Conservation (phyloP, 345 rosid genomes). For the Dipteronia sinensis region DNA sequence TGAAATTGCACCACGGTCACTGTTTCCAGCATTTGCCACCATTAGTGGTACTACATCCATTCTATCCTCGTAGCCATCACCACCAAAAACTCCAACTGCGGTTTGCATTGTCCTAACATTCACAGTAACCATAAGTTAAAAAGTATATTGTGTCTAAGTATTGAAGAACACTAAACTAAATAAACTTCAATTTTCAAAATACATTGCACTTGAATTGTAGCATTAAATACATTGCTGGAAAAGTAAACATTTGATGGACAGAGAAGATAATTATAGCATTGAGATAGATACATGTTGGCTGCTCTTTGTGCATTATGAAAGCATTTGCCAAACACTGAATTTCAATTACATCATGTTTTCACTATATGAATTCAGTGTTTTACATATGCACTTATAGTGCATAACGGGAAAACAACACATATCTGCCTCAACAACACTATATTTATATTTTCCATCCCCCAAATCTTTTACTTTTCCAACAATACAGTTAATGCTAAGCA, state of each 20-base stretch:
- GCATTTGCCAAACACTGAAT: background rate
- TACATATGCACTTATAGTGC: too few relatives aligned
- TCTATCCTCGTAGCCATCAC: slow-evolving; percentile 68
- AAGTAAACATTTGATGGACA: too few relatives aligned
- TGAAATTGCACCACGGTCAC: slow-evolving; percentile 76
- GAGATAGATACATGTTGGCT: background rate
- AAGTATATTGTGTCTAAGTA: background rate
- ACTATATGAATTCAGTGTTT: too few relatives aligned
- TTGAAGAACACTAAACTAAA: background rate
- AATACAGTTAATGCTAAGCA: background rate
- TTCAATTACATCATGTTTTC: background rate
- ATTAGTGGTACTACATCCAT: slow-evolving; percentile 73
- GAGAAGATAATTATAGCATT: too few relatives aligned
- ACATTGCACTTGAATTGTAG: too few relatives aligned
- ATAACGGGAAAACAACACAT: too few relatives aligned
- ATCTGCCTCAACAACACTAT: background rate
- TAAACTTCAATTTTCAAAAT: background rate
- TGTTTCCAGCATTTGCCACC: slow-evolving; percentile 90
- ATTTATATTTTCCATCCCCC: background rate
- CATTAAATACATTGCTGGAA: too few relatives aligned
- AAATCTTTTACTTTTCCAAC: background rate
- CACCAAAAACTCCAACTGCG: slow-evolving; percentile 96
- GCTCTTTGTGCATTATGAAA: background rate
- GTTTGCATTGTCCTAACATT: slow-evolving; percentile 87
- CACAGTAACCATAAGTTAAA: slow-evolving; percentile 22